phyloP scores from a whole-genome alignment of 441 rosid genomes.

The Pelargonium fulgidum region DNA sequence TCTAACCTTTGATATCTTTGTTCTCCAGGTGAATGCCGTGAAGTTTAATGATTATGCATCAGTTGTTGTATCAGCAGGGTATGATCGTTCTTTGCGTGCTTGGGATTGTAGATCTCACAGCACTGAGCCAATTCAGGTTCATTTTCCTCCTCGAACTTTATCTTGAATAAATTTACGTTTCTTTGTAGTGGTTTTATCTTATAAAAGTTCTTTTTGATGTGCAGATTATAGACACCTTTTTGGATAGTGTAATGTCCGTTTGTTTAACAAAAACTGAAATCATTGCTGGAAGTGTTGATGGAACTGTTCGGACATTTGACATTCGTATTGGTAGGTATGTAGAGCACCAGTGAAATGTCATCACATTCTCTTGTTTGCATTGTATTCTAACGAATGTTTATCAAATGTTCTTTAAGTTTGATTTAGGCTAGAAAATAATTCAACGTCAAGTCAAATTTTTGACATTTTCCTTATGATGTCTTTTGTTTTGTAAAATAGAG shows the following conservation, averaged over 20 bases:
- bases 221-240: slow-evolving; percentile 73
- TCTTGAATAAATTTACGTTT: not conserved
- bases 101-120: slow-evolving; percentile 97
- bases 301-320: slow-evolving; percentile 91
- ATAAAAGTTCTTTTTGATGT: slow-evolving; percentile 13
- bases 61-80: slow-evolving; percentile 86
- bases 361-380: not conserved
- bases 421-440: not conserved
- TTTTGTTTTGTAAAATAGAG: slow-evolving; percentile 36
- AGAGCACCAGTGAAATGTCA: not conserved
- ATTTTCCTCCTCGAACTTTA: slow-evolving; percentile 5
- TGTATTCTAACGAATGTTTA: not conserved
- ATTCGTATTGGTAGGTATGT: slow-evolving; percentile 83
- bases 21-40: slow-evolving; percentile 73
- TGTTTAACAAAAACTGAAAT: slow-evolving; percentile 81
- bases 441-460: not conserved
- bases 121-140: slow-evolving; percentile 90
- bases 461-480: not conserved
- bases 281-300: slow-evolving; percentile 94
- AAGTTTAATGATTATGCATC: slow-evolving; percentile 77
- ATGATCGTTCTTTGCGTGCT: slow-evolving; percentile 76
- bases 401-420: not conserved
- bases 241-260: slow-evolving; percentile 92
- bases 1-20: not conserved
- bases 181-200: not conserved